Evolutionary conservation across 2,329 filamentous ascomycete genomes (phyloP), one percentile per base, ranked within the genome.

Genomic region (Fusarium albosuccineum): DNA sequence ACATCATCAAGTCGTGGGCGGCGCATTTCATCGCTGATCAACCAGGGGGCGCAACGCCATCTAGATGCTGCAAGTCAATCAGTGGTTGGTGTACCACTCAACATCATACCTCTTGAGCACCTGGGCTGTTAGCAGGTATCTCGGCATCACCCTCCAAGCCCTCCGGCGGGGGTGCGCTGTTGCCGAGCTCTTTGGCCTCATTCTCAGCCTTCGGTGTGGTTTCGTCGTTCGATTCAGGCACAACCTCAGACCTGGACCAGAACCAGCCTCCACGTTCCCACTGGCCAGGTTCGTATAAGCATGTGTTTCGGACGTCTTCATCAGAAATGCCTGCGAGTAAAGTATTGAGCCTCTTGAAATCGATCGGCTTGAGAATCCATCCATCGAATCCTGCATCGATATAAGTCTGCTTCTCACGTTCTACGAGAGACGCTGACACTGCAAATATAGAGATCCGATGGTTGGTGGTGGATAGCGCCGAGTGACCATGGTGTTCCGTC

Each of bases 251-350:
- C 45, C 67, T 69, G 7, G 70, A 39, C 10, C 55, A 58, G 52
- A 97, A 96, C 93, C 93, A 97, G 1, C 94, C 94, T 5, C 94
- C 94, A n/a, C 83, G 81, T 70, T 97, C 93, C 94, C 93, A 97
- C 45, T 89, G 77, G 0, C 93, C 93, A 3, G 87, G 82, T 44
- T 83, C 78, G 73, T 97, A 97, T 1, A 94, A 75, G 70, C 88
- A 90, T n/a, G 82, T 77, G 16, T 85, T 78, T 16, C 92, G 85
- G 1, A 85, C 79, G 0, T 85, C 79, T 1, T 85, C 80, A 45
- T 92, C 85, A 3, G 88, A 83, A 39, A 96, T 92, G 1, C 92
- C 93, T 1, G 82, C 77, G 57, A 97, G 83, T 8, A 97, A 82
- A 22, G 85, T 83, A 60, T 87, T 88, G 1, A 97, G 82, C 9